These are phyloP conservation scores for Penstemon barbatus DNA, from an alignment of 257 asterid species.

Conservation along the genomic window DNA sequence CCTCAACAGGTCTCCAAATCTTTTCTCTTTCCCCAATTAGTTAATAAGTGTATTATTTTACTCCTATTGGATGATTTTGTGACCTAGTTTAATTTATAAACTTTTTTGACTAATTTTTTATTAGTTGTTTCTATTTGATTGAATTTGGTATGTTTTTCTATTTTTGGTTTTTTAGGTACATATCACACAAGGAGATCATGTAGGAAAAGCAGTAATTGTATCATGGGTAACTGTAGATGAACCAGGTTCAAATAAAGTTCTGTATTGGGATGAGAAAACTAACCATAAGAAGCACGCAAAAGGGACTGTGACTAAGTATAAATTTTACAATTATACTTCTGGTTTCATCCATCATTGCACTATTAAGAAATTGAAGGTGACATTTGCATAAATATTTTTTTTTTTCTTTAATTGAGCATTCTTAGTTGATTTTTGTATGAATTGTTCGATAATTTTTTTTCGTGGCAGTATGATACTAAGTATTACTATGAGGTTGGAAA, in stretches of 20 bases:
- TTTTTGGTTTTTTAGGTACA: constrained; percentile 55
- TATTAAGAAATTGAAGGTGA: constrained; percentile 53
- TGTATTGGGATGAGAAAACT: constrained; percentile 61
- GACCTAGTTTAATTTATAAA: too few relatives aligned
- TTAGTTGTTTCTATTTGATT: background rate
- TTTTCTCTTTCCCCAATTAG: too few relatives aligned
- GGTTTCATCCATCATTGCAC: constrained; percentile 81
- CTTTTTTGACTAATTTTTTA: too few relatives aligned
- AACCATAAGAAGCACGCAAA: constrained; percentile 36
- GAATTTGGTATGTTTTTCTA: background rate
- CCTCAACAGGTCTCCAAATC: constrained; percentile 73
- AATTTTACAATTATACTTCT: constrained; percentile 68
- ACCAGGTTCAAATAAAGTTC: constrained; percentile 58
- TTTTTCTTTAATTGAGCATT: too few relatives aligned
- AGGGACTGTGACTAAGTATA: constrained; percentile 51
- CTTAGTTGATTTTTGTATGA: background rate
- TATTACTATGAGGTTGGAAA: constrained; percentile 75
- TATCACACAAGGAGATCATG: constrained; percentile 87
- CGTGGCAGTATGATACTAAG: constrained; percentile 64
- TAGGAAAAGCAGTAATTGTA: constrained; percentile 80
- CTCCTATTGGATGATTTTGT: too few relatives aligned
- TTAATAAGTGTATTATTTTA: too few relatives aligned
- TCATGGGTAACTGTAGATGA: constrained; percentile 87
- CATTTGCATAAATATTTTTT: background rate
- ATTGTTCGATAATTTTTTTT: background rate